phyloP scores from a whole-genome alignment of 306 rosid genomes.

The Albizia julibrissin region DNA sequence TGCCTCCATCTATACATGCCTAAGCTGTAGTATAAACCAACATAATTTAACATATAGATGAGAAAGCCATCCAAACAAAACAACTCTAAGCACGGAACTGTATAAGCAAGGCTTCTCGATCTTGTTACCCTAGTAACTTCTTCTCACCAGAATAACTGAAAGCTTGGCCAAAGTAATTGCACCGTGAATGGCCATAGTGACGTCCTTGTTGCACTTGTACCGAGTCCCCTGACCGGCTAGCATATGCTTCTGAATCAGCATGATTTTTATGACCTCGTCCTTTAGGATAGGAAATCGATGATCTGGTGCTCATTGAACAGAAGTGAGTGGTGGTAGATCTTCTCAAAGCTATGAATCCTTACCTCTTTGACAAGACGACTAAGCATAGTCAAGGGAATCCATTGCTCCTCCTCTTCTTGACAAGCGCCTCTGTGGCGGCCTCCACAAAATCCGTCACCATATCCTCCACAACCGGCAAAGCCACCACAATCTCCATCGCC shows the following conservation, averaged over 20 bases:
- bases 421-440: background rate
- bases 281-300: conserved; percentile 51
- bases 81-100: conserved; percentile 43
- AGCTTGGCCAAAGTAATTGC: conserved; percentile 26
- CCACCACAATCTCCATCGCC: background rate
- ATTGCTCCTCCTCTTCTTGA: background rate
- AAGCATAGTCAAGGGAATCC: conserved; percentile 3
- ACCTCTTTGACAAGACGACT: background rate
- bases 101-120: conserved; percentile 65
- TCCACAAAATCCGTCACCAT: background rate
- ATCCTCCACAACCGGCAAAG: conserved; percentile 11
- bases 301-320: conserved; percentile 35
- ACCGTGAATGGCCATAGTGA: conserved; percentile 4
- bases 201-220: conserved; percentile 56
- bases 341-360: background rate
- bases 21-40: background rate
- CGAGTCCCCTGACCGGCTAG: conserved; percentile 7
- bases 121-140: conserved; percentile 70
- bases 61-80: background rate
- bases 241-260: conserved; percentile 56
- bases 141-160: conserved; percentile 61
- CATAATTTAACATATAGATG: background rate
- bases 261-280: conserved; percentile 74
- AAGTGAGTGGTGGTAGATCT: conserved; percentile 4
- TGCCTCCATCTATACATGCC: background rate